These are phyloP conservation scores for Xylaria sp. DNA, from an alignment of 495 filamentous ascomycete species.

Conservation along the genomic window DNA sequence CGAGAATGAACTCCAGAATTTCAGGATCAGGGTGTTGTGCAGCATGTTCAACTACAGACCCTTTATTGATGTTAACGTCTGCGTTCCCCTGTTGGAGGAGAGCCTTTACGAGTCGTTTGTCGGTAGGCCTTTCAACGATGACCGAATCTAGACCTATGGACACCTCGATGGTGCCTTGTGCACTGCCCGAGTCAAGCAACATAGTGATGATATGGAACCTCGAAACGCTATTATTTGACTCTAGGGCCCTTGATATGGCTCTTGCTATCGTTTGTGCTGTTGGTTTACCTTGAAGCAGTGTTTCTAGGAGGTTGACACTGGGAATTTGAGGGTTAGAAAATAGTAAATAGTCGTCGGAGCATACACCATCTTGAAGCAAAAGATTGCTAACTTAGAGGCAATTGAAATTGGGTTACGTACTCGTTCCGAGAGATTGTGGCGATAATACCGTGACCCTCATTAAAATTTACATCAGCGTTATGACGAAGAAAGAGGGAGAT, in stretches of 20 bases:
- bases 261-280: conserved; percentile 45
- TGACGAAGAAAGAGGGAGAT: conserved; percentile 52
- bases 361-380: not conserved
- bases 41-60: conserved; percentile 45
- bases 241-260: conserved; percentile 49
- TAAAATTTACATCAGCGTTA: conserved; percentile 54
- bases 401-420: conserved; percentile 15
- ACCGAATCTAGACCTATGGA: conserved; percentile 45
- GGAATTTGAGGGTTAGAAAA: not conserved
- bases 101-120: conserved; percentile 45
- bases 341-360: not conserved
- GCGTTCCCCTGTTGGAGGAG: conserved; percentile 51
- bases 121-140: conserved; percentile 43
- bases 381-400: too few species aligned
- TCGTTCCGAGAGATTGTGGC: conserved; percentile 50
- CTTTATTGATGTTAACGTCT: conserved; percentile 52
- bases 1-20: conserved; percentile 51
- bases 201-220: conserved; percentile 50
- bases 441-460: conserved; percentile 50
- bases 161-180: conserved; percentile 41
- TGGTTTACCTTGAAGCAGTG: conserved; percentile 46
- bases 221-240: conserved; percentile 34
- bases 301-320: conserved; percentile 42
- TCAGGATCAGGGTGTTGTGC: conserved; percentile 43
- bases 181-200: conserved; percentile 48